Percentiles rank a stretch among this genome's conserved stretches.
These are phyloP conservation scores for Hypomyces rosellus DNA, from an alignment of 2,329 filamentous ascomycete genomes.

Conservation along the genomic window DNA sequence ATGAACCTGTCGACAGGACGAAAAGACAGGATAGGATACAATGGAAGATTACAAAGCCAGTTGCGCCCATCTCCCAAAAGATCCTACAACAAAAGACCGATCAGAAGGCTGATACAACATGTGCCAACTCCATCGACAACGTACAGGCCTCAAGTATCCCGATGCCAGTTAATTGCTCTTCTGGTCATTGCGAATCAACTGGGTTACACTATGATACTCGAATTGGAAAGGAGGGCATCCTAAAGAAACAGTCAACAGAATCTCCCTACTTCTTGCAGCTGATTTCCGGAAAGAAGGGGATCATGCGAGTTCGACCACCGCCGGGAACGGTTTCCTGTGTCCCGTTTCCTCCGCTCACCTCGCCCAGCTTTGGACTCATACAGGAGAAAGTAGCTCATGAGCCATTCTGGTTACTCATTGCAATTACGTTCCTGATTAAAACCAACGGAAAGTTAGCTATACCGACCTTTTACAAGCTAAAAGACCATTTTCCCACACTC, in stretches of 20 bases:
- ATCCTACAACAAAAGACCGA: too few relatives aligned
- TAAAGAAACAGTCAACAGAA: conserved; percentile 11
- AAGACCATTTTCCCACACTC: conserved; percentile 61
- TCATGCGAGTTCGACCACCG: conserved; percentile 22
- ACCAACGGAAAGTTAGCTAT: conserved; percentile 69
- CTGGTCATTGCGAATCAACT: too few relatives aligned
- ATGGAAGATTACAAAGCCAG: too few relatives aligned
- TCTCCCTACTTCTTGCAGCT: conserved; percentile 29
- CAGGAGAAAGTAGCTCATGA: conserved; percentile 72
- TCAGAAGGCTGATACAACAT: too few relatives aligned
- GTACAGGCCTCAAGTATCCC: too few relatives aligned
- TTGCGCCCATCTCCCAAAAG: too few relatives aligned
- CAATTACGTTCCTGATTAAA: conserved; percentile 77
- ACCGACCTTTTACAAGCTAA: conserved; percentile 66
- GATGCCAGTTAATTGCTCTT: too few relatives aligned
- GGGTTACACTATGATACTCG: too few relatives aligned
- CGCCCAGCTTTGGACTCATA: conserved; percentile 66
- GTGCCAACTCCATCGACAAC: too few relatives aligned
- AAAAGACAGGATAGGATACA: neutral
- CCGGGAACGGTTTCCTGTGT: conserved; percentile 47
- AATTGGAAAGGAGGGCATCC: neutral
- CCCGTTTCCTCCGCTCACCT: conserved; percentile 61
- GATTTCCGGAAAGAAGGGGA: conserved; percentile 13
- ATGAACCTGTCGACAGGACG: neutral
- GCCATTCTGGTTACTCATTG: conserved; percentile 75